Conservation (phyloP, 768 basidiomycete genomes). For the Infundibulicybe gibba region DNA sequence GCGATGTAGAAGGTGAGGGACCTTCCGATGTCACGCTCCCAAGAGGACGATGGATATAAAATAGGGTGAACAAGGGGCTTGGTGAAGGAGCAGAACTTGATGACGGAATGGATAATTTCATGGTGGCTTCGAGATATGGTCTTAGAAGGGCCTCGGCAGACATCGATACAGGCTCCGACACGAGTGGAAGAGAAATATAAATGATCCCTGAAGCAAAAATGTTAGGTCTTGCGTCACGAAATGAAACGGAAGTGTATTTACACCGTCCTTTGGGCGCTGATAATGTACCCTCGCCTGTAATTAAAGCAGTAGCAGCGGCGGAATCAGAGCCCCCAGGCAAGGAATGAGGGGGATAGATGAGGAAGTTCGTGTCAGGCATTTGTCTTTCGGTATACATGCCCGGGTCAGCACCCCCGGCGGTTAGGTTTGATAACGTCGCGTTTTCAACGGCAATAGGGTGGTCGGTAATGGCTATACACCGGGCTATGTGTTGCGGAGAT, state of each 20-base stretch:
- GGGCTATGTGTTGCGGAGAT: slow-evolving; percentile 7
- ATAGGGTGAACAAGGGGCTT: slow-evolving; percentile 28
- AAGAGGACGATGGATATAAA: slow-evolving; percentile 45
- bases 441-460: slow-evolving; percentile 22
- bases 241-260: slow-evolving; percentile 21
- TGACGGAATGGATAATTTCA: slow-evolving; percentile 23
- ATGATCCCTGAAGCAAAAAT: slow-evolving; percentile 44
- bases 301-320: slow-evolving; percentile 55
- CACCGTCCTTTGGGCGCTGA: slow-evolving; percentile 74
- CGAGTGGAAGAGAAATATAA: slow-evolving; percentile 51
- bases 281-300: slow-evolving; percentile 72
- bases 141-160: slow-evolving; percentile 39
- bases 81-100: not conserved
- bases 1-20: no score
- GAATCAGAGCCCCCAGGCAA: slow-evolving; percentile 44
- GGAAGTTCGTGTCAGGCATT: slow-evolving; percentile 56
- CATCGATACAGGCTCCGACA: slow-evolving; percentile 4
- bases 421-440: slow-evolving; percentile 4
- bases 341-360: slow-evolving; percentile 74
- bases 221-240: slow-evolving; percentile 5
- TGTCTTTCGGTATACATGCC: slow-evolving; percentile 8
- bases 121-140: slow-evolving; percentile 55
- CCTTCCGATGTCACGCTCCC: not conserved
- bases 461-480: slow-evolving; percentile 35
- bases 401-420: slow-evolving; percentile 15